Base-by-base conservation (phyloP, 2,329 filamentous ascomycete genomes). In the Pseudocercospora crystallina region DNA sequence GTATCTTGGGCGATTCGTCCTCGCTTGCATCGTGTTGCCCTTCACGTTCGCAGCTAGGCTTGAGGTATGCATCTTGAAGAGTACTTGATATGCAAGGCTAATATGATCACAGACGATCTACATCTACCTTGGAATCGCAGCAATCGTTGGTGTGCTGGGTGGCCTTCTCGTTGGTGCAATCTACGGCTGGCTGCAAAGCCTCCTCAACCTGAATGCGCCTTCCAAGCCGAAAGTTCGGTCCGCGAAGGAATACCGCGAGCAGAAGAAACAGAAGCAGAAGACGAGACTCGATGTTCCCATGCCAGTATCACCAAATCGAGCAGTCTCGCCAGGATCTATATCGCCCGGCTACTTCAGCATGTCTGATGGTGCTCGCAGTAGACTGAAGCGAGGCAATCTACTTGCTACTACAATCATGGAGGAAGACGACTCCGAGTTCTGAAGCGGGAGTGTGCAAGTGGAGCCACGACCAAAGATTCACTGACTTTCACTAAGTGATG, bases 341-440 rank as follows among this genome's bases (percentile, higher is more conserved):
- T 57, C 60, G 5, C 51, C 56, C 5, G 53, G 53, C 37, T 58
- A 60, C 42, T 4, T 56, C 26, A 64, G 64, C 47, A 20, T 63
- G 29, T 63, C 63, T 5, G 66, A 69, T 20, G 57, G 60, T 11
- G 47, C 53, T 52, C 47, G 65, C 58, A 57, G 62, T 61, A 69
- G 74, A 47, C 70, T 72, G 44, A 69, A 73, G 41, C 71, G 71
- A 4, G 71, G 74, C 43, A 79, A 79, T 1, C 65, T 89, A 13
- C 69, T 86, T 37, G 77, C 79, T 26, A 82, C 86, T 64, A 86
- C 83, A 0, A 89, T 90, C 55, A 77, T 86, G 50, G 86, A 88
- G 67, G 86, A 89, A 65, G 84, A 86, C 44, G 85, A 87, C 65
- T 76, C 73, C 1, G 74, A 76, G 39, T 73, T 70, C 44, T 76